Evolutionary conservation across 2,329 filamentous ascomycete genomes (phyloP), one percentile per base, ranked within the genome.

Genomic region (Cladobotryum mycophilum): DNA sequence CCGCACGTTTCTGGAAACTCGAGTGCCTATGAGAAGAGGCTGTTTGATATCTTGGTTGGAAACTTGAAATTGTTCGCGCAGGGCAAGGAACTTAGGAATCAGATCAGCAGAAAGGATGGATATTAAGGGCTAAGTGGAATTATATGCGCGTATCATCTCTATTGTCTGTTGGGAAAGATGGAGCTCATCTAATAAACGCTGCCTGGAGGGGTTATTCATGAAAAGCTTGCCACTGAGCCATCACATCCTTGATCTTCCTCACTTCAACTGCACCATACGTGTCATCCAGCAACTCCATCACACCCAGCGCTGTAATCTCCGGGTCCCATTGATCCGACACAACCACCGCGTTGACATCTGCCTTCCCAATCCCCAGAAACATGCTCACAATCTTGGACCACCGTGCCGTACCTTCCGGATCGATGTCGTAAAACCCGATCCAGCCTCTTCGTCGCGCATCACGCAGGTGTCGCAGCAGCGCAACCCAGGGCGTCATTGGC

Each of bases 1-100:
- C 76, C 76, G 14, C 76, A 79, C 54, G 63, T 78, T 11, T 76
- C 74, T 45, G 72, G 70, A 1, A 56, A 54, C 5, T 74, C 73
- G 7, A 67, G 62, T 1, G 61, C 62, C 8, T 76, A 76, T 45
- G 61, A 58, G 42, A 62, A 67, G 14, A 61, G 75, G 3, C 59
- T 75, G 15, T 57, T 74, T 50, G 68, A 64, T 5, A 73, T 78
- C 5, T 51, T 76, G 45, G 63, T 66, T 42, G 47, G 64, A 34
- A 78, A 78, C 41, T 51, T 78, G 37, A 56, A 60, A 41, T 57
- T 66, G 22, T 18, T 75, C 33, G 64, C 63, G 4, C 58, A 69
- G 44, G 73, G 70, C 1, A 58, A 57, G 56, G 59, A 63, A 14
- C 53, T 75, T 30, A 67, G 69, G 1, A 76, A 76, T 47, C 56